Evolutionary conservation across 163 green algal species (phyloP).

Genomic region (Picocystis sp.): DNA sequence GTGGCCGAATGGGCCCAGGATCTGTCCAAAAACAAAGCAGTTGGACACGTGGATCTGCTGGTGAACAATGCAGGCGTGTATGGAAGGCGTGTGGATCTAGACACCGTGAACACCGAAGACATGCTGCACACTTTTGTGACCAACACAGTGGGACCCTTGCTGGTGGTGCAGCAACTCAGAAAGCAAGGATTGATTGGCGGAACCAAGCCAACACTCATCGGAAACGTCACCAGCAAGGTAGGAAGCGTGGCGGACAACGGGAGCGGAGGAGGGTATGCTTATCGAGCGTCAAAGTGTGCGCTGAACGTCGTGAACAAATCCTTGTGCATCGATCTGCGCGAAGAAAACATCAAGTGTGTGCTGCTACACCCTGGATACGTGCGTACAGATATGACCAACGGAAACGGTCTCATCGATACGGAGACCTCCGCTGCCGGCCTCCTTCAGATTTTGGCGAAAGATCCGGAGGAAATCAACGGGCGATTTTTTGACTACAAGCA

Average conservation of each 20-base stretch:
- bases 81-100: conserved; percentile 30
- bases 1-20: conserved; percentile 3
- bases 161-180: conserved; percentile 28
- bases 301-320: conserved; percentile 46
- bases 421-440: conserved; percentile 26
- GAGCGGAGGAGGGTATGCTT: conserved; percentile 26
- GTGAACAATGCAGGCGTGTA: conserved; percentile 33
- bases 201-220: conserved; percentile 10
- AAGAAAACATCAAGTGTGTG: conserved; percentile 15
- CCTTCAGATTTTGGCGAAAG: conserved; percentile 27
- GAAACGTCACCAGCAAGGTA: conserved; percentile 28
- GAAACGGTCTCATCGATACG: conserved; percentile 25
- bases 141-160: conserved; percentile 33
- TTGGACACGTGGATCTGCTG: conserved; percentile 20
- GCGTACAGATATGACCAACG: background rate
- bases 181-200: conserved; percentile 17
- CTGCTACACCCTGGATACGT: conserved; percentile 35
- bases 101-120: conserved; percentile 21
- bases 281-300: conserved; percentile 38
- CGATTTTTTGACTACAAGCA: conserved; percentile 26
- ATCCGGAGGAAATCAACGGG: conserved; percentile 19
- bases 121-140: conserved; percentile 16
- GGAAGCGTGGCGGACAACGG: conserved; percentile 29
- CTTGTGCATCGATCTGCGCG: conserved; percentile 31
- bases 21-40: no score